Evolutionary conservation across 78 protist species (phyloP).

Genomic region (slime mould (Dictyostelium discoideum)): DNA sequence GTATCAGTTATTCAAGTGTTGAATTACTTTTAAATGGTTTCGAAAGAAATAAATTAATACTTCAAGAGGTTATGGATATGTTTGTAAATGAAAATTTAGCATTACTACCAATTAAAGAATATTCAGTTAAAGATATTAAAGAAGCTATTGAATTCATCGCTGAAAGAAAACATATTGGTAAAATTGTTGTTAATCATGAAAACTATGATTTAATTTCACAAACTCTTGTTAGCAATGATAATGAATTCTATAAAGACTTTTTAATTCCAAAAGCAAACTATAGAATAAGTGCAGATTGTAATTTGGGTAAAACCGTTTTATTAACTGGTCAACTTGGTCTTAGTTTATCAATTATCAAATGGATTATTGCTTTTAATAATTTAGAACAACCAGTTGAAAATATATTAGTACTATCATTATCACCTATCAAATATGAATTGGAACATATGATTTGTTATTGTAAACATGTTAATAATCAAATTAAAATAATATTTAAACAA

Average conservation of each 20-base stretch:
- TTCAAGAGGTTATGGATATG: slow-evolving; percentile 17
- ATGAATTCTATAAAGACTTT: neutral
- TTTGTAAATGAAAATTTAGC: neutral
- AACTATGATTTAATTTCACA: neutral
- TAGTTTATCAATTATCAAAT: slow-evolving; percentile 8
- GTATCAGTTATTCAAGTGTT: neutral
- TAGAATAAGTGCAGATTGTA: neutral
- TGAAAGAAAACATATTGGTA: slow-evolving; percentile 53
- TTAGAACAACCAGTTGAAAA: neutral
- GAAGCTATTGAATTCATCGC: slow-evolving; percentile 40
- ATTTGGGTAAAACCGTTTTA: neutral
- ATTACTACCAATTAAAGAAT: slow-evolving; percentile 18
- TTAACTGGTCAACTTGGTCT: slow-evolving; percentile 70
- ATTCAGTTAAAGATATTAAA: slow-evolving; percentile 18
- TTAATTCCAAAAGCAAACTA: neutral
- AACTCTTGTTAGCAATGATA: neutral
- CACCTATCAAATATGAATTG: slow-evolving; percentile 43
- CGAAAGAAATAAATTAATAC: slow-evolving; percentile 1
- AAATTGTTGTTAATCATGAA: slow-evolving; percentile 47
- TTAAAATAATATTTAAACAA: neutral
- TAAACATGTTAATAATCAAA: neutral
- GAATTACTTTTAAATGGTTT: slow-evolving; percentile 3
- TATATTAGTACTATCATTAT: slow-evolving; percentile 15
- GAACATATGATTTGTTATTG: neutral
- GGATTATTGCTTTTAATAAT: slow-evolving; percentile 8